Conservation (phyloP, 148 eudicot genomes). For the Spergularia bocconei region DNA sequence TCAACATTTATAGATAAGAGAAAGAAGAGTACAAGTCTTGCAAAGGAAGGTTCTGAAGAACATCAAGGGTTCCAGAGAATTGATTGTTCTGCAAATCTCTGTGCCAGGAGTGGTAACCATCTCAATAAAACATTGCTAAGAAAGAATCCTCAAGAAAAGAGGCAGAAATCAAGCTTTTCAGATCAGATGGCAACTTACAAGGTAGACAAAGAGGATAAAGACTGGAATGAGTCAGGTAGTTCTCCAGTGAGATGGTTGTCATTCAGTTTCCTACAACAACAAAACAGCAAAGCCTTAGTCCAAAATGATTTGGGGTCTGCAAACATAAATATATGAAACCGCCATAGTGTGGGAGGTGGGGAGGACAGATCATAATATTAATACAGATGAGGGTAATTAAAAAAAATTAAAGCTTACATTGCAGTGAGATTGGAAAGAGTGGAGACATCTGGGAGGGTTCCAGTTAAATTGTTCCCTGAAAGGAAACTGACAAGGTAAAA, state of each 20-base stretch:
- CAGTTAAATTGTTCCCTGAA: slow-evolving; percentile 80
- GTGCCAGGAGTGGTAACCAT: slow-evolving; percentile 18
- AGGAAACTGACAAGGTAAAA: slow-evolving; percentile 79
- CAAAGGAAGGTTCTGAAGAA: slow-evolving; percentile 78
- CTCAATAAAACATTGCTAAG: background rate
- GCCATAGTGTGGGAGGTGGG: background rate
- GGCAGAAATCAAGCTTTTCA: slow-evolving; percentile 4
- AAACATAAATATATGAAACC: background rate
- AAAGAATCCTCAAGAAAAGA: background rate
- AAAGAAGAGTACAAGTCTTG: slow-evolving; percentile 62
- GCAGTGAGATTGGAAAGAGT: slow-evolving; percentile 51
- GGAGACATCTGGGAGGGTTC: slow-evolving; percentile 70
- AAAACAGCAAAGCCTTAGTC: no score
- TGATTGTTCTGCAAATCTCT: slow-evolving; percentile 95
- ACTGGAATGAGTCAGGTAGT: slow-evolving; percentile 76
- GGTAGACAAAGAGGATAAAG: slow-evolving; percentile 55
- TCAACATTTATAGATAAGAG: slow-evolving; percentile 14
- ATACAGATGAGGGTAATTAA: background rate
- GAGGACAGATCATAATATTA: no score
- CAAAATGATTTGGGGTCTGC: no score
- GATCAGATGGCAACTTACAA: slow-evolving; percentile 45
- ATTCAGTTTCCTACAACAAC: slow-evolving; percentile 65
- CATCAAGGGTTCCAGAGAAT: slow-evolving; percentile 86
- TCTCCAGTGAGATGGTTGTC: slow-evolving; percentile 74
- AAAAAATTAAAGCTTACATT: slow-evolving; percentile 42